Base-by-base conservation (phyloP, 2,329 filamentous ascomycete genomes). In the Lachnellula suecica region DNA sequence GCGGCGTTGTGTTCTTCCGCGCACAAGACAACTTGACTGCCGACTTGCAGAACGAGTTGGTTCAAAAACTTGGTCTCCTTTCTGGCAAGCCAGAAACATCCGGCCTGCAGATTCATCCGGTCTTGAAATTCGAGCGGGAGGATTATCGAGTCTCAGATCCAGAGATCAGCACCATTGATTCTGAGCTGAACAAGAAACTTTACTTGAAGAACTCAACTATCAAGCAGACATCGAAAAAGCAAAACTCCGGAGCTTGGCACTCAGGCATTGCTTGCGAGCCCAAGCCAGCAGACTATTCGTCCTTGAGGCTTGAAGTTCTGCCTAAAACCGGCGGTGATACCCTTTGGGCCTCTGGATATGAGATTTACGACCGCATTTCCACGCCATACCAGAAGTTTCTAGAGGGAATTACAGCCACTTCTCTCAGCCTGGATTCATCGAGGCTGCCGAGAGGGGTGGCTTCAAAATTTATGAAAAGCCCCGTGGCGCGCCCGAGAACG, bases 1-100 rank as follows among this genome's bases (percentile, higher is more conserved):
- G 86, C 1, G 85, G 85, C 10, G 85, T 89, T 1, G 84, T 88
- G 42, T 87, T 88, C 71, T 87, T 89, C 70, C 81, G 84, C 19
- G 74, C 78, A 17, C 86, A 89, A 57, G 73, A 85, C 62, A 71
- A 74, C 43, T 69, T 88, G 31, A 78, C 76, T 55, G 78, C 84
- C 61, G 81, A 83, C 1, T 74, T 85, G 2, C 84, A 87, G 63
- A 89, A 89, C 68, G 70, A 83, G 46, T 74, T 90, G 0, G 79
- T 83, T 23, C 76, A 84, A 37, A 73, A 76, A 0, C 74, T 87
- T 1, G 83, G 83, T 6, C 68, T 81, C 59, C 72, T 83, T 0
- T 74, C 77, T 0, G 80, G 81, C 46, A 82, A 82, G 52, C 82
- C 82, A 0, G 62, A 67, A 0, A 76, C 74, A 0, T 82, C 79